These are phyloP conservation scores for Leishmania major DNA, from an alignment of 208 protist genomes.

Conservation along the genomic window DNA sequence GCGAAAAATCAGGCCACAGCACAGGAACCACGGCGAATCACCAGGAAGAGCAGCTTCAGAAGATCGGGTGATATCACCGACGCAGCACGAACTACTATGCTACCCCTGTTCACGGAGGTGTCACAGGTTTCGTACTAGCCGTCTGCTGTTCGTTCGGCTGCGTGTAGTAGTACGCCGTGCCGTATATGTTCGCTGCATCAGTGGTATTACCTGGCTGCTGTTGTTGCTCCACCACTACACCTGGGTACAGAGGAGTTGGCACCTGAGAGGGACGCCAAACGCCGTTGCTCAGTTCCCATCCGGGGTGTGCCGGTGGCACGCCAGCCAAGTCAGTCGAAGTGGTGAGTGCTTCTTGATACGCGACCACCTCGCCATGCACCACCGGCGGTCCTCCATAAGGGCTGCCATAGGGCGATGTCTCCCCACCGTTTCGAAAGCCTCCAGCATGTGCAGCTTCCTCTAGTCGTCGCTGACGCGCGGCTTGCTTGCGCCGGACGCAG, in stretches of 20 bases:
- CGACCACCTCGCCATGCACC: background rate
- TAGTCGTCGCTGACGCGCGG: background rate
- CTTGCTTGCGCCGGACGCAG: background rate
- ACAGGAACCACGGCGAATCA: background rate
- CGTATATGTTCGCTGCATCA: background rate
- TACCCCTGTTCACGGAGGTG: background rate
- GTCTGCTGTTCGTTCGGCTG: background rate
- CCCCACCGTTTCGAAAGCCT: background rate
- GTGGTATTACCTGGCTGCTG: background rate
- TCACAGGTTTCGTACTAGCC: background rate
- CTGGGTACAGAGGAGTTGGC: background rate
- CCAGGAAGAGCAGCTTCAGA: background rate
- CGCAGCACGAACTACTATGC: background rate
- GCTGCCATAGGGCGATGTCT: background rate
- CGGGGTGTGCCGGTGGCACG: background rate
- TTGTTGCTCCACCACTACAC: background rate
- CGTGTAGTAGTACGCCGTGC: background rate
- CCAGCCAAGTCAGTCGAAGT: background rate
- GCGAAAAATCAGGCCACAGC: too few species aligned
- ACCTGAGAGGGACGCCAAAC: background rate
- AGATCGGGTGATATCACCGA: background rate
- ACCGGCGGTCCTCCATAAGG: background rate
- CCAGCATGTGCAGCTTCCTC: background rate
- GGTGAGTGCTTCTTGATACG: background rate
- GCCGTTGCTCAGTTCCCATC: background rate